A percentile compares a stretch with the other conserved stretches of the same genome.
These are phyloP conservation scores for Venturia oleaginea DNA, from an alignment of 2,329 filamentous ascomycete genomes.

Conservation along the genomic window DNA sequence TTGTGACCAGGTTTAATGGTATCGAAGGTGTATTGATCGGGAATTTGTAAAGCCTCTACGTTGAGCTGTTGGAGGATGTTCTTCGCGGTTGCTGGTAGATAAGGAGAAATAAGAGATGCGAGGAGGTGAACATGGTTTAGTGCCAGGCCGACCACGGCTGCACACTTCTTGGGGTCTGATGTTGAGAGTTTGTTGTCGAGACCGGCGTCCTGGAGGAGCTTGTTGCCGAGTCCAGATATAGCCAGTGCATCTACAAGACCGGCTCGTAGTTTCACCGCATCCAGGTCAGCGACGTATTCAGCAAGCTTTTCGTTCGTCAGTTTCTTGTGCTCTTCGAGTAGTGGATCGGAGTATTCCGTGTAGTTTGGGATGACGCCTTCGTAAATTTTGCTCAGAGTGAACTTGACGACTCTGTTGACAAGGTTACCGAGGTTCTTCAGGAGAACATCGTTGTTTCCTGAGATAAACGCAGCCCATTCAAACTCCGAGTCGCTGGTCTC, in stretches of 20 bases:
- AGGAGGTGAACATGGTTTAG: constrained; percentile 78
- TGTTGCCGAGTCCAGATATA: constrained; percentile 54
- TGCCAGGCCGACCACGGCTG: constrained; percentile 63
- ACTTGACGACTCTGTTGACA: constrained; percentile 51
- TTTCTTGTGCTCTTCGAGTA: constrained; percentile 33
- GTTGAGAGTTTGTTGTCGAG: constrained; percentile 54
- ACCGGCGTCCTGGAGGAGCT: constrained; percentile 49
- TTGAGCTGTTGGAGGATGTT: constrained; percentile 73
- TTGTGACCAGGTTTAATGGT: constrained; percentile 57
- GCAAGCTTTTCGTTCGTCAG: constrained; percentile 59
- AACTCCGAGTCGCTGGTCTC: constrained; percentile 84
- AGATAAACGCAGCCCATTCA: constrained; percentile 77
- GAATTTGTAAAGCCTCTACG: constrained; percentile 49
- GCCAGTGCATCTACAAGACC: constrained; percentile 58
- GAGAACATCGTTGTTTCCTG: constrained; percentile 83
- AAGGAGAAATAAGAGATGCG: constrained; percentile 69
- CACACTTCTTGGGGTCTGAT: constrained; percentile 49
- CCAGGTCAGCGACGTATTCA: constrained; percentile 58
- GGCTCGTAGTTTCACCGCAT: constrained; percentile 60
- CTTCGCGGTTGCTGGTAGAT: constrained; percentile 70
- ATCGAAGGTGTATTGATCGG: constrained; percentile 34
- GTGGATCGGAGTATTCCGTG: constrained; percentile 39
- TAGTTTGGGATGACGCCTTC: constrained; percentile 61
- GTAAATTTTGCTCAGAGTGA: constrained; percentile 63
- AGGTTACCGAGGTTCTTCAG: constrained; percentile 60